phyloP scores from a whole-genome alignment of 2,329 filamentous ascomycete genomes.

The Aureobasidium subglaciale region DNA sequence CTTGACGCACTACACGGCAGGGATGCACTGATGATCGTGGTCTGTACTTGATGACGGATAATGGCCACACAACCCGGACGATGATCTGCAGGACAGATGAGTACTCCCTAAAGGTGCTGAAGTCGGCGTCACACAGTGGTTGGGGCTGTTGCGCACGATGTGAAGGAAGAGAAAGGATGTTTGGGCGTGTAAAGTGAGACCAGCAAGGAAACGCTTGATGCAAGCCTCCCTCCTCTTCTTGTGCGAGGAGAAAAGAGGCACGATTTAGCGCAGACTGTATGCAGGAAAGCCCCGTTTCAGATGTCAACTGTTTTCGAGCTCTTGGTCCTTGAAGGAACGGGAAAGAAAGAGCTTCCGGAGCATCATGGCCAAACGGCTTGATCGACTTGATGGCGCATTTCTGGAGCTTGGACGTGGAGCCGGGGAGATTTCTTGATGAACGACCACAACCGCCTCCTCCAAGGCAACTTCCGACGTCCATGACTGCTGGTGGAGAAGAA shows the following conservation, averaged over 20 bases:
- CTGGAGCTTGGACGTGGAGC: constrained; percentile 10
- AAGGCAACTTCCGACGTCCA: constrained; percentile 8
- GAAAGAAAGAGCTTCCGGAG: constrained; percentile 4
- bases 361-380: constrained; percentile 14
- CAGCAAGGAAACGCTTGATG: constrained; percentile 13
- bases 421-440: constrained; percentile 6
- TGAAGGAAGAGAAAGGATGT: constrained; percentile 8
- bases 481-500: constrained; percentile 10
- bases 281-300: constrained; percentile 16
- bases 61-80: constrained; percentile 8
- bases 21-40: constrained; percentile 14
- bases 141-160: constrained; percentile 6
- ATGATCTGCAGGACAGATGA: constrained; percentile 14
- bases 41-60: constrained; percentile 12
- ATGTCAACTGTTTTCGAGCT: constrained; percentile 11
- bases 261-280: constrained; percentile 14
- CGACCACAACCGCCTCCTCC: neutral
- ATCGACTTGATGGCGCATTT: constrained; percentile 13
- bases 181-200: constrained; percentile 12
- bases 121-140: constrained; percentile 14
- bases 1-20: constrained; percentile 15
- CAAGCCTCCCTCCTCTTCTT: constrained; percentile 11
- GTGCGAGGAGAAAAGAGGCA: constrained; percentile 14
- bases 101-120: neutral
- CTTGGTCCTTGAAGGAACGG: constrained; percentile 3